phyloP scores from a whole-genome alignment of 106 monocot species.

The Apostasia ramifera region DNA sequence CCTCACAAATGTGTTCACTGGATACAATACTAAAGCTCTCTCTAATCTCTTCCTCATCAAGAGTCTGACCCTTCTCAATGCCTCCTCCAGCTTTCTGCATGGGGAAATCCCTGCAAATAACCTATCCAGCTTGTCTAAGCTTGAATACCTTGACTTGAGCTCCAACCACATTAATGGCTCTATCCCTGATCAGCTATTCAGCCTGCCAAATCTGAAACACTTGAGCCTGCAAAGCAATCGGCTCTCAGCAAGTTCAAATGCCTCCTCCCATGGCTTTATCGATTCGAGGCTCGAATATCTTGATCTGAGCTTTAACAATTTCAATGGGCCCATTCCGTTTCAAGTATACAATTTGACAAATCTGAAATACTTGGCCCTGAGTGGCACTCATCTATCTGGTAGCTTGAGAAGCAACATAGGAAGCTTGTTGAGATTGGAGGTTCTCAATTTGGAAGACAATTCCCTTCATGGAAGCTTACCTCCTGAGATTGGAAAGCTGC shows the following conservation, averaged over 20 bases:
- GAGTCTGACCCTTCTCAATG: too few species aligned
- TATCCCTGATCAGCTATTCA: slow-evolving; percentile 10
- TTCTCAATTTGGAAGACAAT: slow-evolving; percentile 12
- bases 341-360: background rate
- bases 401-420: background rate
- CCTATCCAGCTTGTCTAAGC: background rate
- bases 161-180: slow-evolving; percentile 15
- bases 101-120: slow-evolving; percentile 9
- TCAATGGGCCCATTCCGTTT: slow-evolving; percentile 18
- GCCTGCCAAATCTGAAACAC: slow-evolving; percentile 4
- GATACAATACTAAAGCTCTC: background rate
- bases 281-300: slow-evolving; percentile 3
- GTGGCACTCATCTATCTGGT: slow-evolving; percentile 13
- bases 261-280: too few species aligned
- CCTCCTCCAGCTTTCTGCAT: too few species aligned
- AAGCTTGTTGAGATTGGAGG: slow-evolving; percentile 2
- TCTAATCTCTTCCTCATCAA: background rate
- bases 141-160: slow-evolving; percentile 19
- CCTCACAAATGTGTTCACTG: slow-evolving; percentile 2
- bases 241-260: background rate
- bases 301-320: slow-evolving; percentile 13
- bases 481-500: background rate
- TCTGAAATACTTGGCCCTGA: slow-evolving; percentile 11
- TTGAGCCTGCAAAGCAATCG: slow-evolving; percentile 11
- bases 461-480: slow-evolving; percentile 6